Base-by-base conservation (phyloP, 495 filamentous ascomycete genomes). In the Clavariopsis aquatica region DNA sequence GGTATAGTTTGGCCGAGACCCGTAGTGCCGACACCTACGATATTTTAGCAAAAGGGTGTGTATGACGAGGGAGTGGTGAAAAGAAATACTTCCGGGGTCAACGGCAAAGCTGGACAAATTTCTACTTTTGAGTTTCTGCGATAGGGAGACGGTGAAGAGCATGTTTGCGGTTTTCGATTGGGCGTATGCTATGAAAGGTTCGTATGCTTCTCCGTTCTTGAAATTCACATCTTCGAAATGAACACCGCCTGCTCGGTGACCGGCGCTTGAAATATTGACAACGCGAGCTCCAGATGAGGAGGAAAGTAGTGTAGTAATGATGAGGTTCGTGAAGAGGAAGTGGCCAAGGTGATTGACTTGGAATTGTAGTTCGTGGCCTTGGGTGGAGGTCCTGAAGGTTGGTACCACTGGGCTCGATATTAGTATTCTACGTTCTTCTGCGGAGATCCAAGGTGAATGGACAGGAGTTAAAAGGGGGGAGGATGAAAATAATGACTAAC, bases 81-180 rank as follows among this genome's bases (percentile, higher is more conserved):
- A n/a, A 10, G 4, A 52, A 20, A 31, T 65, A 41, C 78, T 62
- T 1, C 80, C 81, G 0, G 82, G 80, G 51, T 83, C 78, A 4
- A 84, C 46, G 0, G 78, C 65, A 13, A 77, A 74, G 2, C 74
- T 52, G 0, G 65, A 74, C 36, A 82, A 13, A 17, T 46, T 38
- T 19, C 58, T 74, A 20, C 51, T 55, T 2, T 74, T 72, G 43
- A 84, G 76, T 0, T 52, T 67, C 10, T 52, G 4, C 9, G 38
- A 36, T 15, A 67, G 34, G 5, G 47, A 52, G 19, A 57, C 49
- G 3, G 64, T 51, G 64, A 69, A 64, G 41, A 62, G 54, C 1
- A 69, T 56, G 41, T 65, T 69, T 13, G 66, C 62, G n/a, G 57
- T 36, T 27, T 65, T 69, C 9, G 61, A 69, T 43, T 69, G 62